These are phyloP conservation scores for Acanthamoeba culbertsoni DNA, from an alignment of 208 protist species.

Conservation along the genomic window DNA sequence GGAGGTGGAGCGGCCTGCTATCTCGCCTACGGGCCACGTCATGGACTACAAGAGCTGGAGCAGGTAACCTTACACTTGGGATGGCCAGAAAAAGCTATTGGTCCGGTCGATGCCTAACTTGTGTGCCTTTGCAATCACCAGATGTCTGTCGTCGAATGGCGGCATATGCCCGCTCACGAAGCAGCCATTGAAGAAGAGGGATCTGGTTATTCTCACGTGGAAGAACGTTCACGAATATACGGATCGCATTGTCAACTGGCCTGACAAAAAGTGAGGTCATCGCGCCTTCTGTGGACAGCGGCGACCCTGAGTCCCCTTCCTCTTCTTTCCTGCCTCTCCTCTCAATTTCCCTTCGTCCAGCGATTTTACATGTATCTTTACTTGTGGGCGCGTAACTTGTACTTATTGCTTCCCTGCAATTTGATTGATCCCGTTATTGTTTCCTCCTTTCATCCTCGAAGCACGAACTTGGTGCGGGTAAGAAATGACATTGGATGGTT, in stretches of 20 bases:
- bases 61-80: neutral
- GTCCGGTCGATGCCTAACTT: neutral
- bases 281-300: no score
- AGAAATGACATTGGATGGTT: no score
- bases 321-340: no score
- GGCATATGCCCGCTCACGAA: slow-evolving; percentile 76
- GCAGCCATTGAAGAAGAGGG: slow-evolving; percentile 64
- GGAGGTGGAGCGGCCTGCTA: slow-evolving; percentile 73
- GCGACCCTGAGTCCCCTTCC: no score
- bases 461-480: no score
- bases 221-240: slow-evolving; percentile 78
- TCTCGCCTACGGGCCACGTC: slow-evolving; percentile 79
- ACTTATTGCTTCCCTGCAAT: no score
- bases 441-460: no score
- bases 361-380: no score
- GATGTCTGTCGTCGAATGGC: slow-evolving; percentile 16
- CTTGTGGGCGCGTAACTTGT: no score
- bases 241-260: slow-evolving; percentile 66
- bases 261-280: slow-evolving; percentile 34
- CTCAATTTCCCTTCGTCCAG: no score
- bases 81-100: neutral
- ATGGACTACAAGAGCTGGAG: slow-evolving; percentile 64
- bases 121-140: neutral
- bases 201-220: slow-evolving; percentile 76
- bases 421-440: no score